Percentiles rank a stretch among this genome's conserved stretches.
phyloP scores from a whole-genome alignment of 1,284 basidiomycete species.

The Heliocybe sulcata region DNA sequence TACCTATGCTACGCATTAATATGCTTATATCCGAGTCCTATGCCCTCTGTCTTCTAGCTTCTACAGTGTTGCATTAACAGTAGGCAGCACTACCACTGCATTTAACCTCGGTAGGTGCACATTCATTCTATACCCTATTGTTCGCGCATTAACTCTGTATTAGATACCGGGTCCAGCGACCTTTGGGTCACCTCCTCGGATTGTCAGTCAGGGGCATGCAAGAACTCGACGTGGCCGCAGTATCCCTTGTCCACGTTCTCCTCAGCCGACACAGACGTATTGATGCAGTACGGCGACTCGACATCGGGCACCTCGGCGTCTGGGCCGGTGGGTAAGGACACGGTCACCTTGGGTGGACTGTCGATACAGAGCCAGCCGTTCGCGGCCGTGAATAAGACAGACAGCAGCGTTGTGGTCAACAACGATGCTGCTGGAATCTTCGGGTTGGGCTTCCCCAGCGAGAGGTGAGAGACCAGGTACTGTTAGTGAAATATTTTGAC shows the following conservation, averaged over 20 bases:
- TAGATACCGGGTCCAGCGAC: slow-evolving; percentile 32
- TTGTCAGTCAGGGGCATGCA: slow-evolving; percentile 19
- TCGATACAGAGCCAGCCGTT: slow-evolving; percentile 25
- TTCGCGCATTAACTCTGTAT: background rate
- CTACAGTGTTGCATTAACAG: slow-evolving; percentile 26
- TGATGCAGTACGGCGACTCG: slow-evolving; percentile 27
- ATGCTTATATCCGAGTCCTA: too few relatives aligned
- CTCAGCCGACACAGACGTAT: slow-evolving; percentile 20
- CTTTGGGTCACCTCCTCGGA: slow-evolving; percentile 28
- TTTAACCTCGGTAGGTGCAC: slow-evolving; percentile 27
- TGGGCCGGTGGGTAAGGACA: slow-evolving; percentile 27
- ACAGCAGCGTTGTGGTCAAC: slow-evolving; percentile 26
- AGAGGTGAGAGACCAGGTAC: slow-evolving; percentile 18
- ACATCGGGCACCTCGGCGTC: slow-evolving; percentile 26
- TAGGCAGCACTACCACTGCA: slow-evolving; percentile 24
- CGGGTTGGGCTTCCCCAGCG: slow-evolving; percentile 29
- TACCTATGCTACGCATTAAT: too few relatives aligned
- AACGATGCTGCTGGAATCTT: slow-evolving; percentile 29
- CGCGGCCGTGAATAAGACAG: slow-evolving; percentile 26
- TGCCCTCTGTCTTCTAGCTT: slow-evolving; percentile 21
- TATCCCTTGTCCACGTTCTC: slow-evolving; percentile 19
- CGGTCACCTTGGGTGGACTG: slow-evolving; percentile 27
- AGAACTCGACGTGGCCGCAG: slow-evolving; percentile 11
- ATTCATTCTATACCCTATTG: background rate
- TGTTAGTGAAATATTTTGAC: too few relatives aligned